Evolutionary conservation across 1,284 basidiomycete species (phyloP).

Genomic region (Leccinum proximum): DNA sequence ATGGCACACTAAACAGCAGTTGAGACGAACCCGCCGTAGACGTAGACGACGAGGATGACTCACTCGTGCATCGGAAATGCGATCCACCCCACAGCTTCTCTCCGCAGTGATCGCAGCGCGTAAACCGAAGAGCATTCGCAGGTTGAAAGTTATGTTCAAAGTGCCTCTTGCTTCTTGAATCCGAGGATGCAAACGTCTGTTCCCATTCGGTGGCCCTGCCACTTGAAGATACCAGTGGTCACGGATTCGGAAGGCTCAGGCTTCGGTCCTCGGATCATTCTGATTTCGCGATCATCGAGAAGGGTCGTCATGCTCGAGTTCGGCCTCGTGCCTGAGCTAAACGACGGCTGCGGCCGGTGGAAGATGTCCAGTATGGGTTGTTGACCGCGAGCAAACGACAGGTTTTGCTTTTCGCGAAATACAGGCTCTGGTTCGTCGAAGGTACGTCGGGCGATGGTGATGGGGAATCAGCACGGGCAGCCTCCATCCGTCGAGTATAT

Average conservation of each 20-base stretch:
- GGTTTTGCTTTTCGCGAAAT: constrained; percentile 32
- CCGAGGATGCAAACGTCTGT: constrained; percentile 20
- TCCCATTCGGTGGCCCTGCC: constrained; percentile 52
- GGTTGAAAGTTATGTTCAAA: constrained; percentile 63
- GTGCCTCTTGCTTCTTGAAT: constrained; percentile 42
- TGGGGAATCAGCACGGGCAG: constrained; percentile 32
- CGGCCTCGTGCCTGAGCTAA: constrained; percentile 24
- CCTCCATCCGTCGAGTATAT: constrained; percentile 74
- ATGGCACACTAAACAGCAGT: constrained; percentile 50
- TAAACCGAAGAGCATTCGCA: constrained; percentile 84
- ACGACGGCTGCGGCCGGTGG: constrained; percentile 24
- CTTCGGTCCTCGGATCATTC: constrained; percentile 20
- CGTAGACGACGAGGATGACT: constrained; percentile 7
- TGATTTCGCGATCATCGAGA: constrained; percentile 30
- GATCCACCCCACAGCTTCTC: constrained; percentile 99
- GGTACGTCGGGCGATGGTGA: constrained; percentile 27
- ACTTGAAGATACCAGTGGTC: constrained; percentile 59
- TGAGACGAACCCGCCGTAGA: constrained; percentile 10
- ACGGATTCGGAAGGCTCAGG: constrained; percentile 30
- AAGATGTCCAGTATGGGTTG: constrained; percentile 21
- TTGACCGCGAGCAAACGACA: constrained; percentile 33
- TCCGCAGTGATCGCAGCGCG: constrained; percentile 92
- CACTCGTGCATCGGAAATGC: constrained; percentile 85
- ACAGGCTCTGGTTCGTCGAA: constrained; percentile 15
- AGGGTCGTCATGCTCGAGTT: constrained; percentile 24